These are phyloP conservation scores for Zelopaecilomyces penicillatus DNA, from an alignment of 2,329 filamentous ascomycete species.

Conservation along the genomic window DNA sequence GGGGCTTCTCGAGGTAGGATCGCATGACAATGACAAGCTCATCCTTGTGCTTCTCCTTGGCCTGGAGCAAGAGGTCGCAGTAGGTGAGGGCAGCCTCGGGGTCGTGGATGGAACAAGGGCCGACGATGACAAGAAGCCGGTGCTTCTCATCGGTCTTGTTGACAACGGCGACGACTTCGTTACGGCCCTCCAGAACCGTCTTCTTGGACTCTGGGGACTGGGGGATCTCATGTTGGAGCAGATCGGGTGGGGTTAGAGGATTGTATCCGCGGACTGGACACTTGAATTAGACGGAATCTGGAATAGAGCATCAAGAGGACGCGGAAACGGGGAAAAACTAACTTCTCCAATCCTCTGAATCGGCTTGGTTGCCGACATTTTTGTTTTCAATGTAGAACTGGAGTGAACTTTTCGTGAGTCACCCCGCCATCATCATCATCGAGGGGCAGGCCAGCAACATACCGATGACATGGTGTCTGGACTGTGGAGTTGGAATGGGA, in stretches of 20 bases:
- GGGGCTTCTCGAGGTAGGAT: conserved; percentile 95
- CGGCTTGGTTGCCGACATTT: conserved; percentile 64
- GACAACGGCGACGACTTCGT: conserved; percentile 60
- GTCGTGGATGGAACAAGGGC: conserved; percentile 96
- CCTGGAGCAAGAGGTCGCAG: conserved; percentile 70
- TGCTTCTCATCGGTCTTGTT: conserved; percentile 55
- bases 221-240: conserved; percentile 88
- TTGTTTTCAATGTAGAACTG: conserved; percentile 70
- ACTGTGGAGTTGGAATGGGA: conserved; percentile 1
- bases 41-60: conserved; percentile 81
- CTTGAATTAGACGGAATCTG: conserved; percentile 14
- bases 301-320: conserved; percentile 1
- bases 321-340: conserved; percentile 24
- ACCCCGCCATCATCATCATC: conserved; percentile 10
- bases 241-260: conserved; percentile 82
- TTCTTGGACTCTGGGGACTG: conserved; percentile 48
- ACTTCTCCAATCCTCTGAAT: conserved; percentile 80
- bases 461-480: conserved; percentile 3
- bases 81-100: conserved; percentile 85
- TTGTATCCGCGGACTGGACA: conserved; percentile 75
- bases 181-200: conserved; percentile 53
- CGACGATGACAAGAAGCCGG: conserved; percentile 66
- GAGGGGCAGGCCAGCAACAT: conserved; percentile 1
- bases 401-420: conserved; percentile 17
- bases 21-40: conserved; percentile 96